These are phyloP conservation scores for Agaricales sp. DNA, from an alignment of 1,284 basidiomycete genomes.

Conservation along the genomic window DNA sequence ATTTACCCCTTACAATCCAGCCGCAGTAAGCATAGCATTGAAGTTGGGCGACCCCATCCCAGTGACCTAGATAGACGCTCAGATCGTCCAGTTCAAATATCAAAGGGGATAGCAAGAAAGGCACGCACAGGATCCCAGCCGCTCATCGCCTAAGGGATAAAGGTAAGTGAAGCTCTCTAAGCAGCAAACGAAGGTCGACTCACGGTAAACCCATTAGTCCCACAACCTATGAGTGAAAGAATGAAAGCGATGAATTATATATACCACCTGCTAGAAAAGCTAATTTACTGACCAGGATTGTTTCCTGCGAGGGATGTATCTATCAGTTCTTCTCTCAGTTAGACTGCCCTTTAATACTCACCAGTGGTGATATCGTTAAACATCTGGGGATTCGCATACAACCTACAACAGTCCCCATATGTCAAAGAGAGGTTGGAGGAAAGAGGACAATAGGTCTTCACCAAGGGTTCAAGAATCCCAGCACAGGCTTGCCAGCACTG, in stretches of 20 bases:
- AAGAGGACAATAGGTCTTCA: not conserved
- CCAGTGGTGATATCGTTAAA: slow-evolving; percentile 33
- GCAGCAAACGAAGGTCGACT: too few relatives aligned
- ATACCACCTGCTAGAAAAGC: too few relatives aligned
- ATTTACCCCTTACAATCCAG: not conserved
- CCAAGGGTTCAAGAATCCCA: slow-evolving; percentile 35
- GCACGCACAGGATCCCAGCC: not conserved
- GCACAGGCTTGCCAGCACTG: slow-evolving; percentile 24
- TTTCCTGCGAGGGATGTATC: not conserved
- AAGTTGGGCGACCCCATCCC: not conserved
- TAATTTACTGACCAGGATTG: not conserved
- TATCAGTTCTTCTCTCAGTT: too few relatives aligned
- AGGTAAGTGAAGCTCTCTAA: not conserved
- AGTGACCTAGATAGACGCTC: not conserved
- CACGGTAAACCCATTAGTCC: not conserved
- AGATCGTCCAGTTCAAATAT: not conserved
- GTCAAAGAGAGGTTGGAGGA: not conserved
- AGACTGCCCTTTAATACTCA: not conserved
- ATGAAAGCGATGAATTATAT: too few relatives aligned
- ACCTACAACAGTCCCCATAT: slow-evolving; percentile 21
- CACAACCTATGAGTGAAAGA: too few relatives aligned
- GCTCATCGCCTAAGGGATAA: not conserved
- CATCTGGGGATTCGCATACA: slow-evolving; percentile 23
- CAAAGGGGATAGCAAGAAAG: not conserved
- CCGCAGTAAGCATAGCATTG: not conserved